phyloP scores from a whole-genome alignment of 768 basidiomycete genomes.

The Brasilioporus rufonigricans region DNA sequence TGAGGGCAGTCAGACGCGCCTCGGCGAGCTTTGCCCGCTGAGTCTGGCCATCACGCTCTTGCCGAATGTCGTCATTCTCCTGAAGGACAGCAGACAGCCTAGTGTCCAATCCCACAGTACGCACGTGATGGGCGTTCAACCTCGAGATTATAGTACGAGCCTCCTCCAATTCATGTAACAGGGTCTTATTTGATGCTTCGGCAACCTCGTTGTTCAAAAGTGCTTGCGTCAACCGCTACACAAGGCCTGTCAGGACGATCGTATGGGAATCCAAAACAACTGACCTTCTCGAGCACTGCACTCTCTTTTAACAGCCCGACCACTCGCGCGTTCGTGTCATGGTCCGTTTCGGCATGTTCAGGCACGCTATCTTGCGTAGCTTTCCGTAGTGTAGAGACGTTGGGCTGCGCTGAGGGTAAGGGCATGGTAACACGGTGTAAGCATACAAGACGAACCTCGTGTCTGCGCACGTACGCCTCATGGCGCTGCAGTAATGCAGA shows the following conservation, averaged over 20 bases:
- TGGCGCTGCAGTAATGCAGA: constrained; percentile 84
- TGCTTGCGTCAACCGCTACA: constrained; percentile 73
- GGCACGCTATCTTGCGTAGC: constrained; percentile 10
- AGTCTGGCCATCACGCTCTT: constrained; percentile 73
- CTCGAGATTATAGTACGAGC: constrained; percentile 64
- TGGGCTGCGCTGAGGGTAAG: constrained; percentile 19
- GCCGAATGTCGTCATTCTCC: constrained; percentile 80
- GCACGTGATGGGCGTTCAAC: constrained; percentile 65
- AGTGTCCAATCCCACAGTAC: constrained; percentile 68
- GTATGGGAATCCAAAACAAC: not conserved
- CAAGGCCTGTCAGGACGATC: constrained; percentile 6
- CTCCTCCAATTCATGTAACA: constrained; percentile 73
- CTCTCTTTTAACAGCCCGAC: constrained; percentile 53
- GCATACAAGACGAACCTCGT: constrained; percentile 48
- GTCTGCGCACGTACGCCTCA: constrained; percentile 78
- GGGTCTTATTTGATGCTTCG: constrained; percentile 73
- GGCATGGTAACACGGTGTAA: constrained; percentile 3
- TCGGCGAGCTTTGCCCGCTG: constrained; percentile 71
- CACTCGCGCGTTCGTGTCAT: constrained; percentile 35
- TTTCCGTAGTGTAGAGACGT: constrained; percentile 12
- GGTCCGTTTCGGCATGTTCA: constrained; percentile 10
- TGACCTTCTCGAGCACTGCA: constrained; percentile 47
- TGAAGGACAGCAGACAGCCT: constrained; percentile 62
- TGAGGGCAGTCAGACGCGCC: constrained; percentile 56
- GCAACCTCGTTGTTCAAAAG: constrained; percentile 78